A percentile compares a stretch with the other conserved stretches of the same genome.
These are phyloP conservation scores for Suhomyces terraborum DNA, from an alignment of 1,139 yeast genomes.

Conservation along the genomic window DNA sequence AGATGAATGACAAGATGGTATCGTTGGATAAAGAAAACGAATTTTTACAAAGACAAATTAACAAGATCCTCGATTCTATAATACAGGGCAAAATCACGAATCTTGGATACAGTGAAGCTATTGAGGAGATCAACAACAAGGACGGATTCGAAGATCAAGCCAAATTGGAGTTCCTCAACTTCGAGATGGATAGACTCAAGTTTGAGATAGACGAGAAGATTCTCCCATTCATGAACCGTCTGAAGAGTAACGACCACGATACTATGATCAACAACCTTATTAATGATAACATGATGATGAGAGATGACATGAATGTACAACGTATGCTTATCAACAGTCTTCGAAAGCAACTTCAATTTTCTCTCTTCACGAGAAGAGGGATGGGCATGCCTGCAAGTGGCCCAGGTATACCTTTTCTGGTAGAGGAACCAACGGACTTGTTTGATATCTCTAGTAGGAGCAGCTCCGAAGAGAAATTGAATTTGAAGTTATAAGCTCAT, in stretches of 20 bases:
- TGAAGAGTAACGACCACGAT: slow-evolving; percentile 34
- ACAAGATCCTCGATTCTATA: slow-evolving; percentile 49
- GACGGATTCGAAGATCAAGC: slow-evolving; percentile 33
- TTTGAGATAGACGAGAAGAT: slow-evolving; percentile 46
- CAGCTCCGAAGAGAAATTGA: slow-evolving; percentile 42
- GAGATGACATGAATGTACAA: slow-evolving; percentile 52
- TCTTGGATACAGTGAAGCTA: slow-evolving; percentile 49
- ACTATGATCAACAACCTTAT: slow-evolving; percentile 41
- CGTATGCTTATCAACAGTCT: slow-evolving; percentile 48
- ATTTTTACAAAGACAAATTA: slow-evolving; percentile 45
- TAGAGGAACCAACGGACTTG: slow-evolving; percentile 15
- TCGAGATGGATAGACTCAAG: slow-evolving; percentile 44
- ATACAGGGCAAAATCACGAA: slow-evolving; percentile 55
- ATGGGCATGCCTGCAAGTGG: slow-evolving; percentile 7
- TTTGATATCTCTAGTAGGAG: slow-evolving; percentile 29
- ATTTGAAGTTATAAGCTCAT: slow-evolving; percentile 28
- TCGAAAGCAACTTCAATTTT: slow-evolving; percentile 54
- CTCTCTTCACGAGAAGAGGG: slow-evolving; percentile 42
- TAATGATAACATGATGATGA: slow-evolving; percentile 46
- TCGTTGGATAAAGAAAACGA: slow-evolving; percentile 22
- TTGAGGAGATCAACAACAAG: slow-evolving; percentile 46
- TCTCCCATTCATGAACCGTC: slow-evolving; percentile 40
- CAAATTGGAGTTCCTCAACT: slow-evolving; percentile 36
- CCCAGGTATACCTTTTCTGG: slow-evolving; percentile 1
- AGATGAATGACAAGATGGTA: slow-evolving; percentile 20